Evolutionary conservation across 345 rosid species (phyloP).

Genomic region (Bruguiera parviflora): DNA sequence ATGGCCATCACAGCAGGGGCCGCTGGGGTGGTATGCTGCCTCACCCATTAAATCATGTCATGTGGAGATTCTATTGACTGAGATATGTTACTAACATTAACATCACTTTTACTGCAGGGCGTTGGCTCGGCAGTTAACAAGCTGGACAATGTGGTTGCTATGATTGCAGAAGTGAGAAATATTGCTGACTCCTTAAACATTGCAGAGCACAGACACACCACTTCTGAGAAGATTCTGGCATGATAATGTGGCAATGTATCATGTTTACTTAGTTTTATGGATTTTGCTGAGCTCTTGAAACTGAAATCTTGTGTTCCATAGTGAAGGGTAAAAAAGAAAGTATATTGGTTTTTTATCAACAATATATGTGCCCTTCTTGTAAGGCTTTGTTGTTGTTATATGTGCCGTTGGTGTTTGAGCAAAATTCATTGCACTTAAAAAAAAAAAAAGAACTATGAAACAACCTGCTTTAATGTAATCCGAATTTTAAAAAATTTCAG

Average conservation of each 20-base stretch:
- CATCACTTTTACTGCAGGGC: constrained; percentile 31
- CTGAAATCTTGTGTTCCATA: too few relatives aligned
- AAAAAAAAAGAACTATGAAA: too few relatives aligned
- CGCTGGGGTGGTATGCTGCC: constrained; percentile 52
- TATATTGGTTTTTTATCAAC: too few relatives aligned
- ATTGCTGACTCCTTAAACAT: constrained; percentile 41
- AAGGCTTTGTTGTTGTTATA: too few relatives aligned
- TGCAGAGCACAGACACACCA: constrained; percentile 8
- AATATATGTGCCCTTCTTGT: too few relatives aligned
- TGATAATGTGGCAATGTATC: constrained; percentile 3
- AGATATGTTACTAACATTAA: not conserved
- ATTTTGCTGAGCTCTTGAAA: not conserved
- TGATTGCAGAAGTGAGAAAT: constrained; percentile 60
- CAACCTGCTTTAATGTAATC: too few relatives aligned
- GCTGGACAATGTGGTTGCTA: constrained; percentile 54
- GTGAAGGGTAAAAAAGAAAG: too few relatives aligned
- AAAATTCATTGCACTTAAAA: too few relatives aligned
- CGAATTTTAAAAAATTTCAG: too few relatives aligned
- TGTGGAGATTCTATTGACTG: not conserved
- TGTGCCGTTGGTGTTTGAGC: too few relatives aligned
- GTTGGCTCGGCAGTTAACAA: constrained; percentile 60
- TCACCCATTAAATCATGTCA: not conserved
- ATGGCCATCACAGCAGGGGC: constrained; percentile 67
- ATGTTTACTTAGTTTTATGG: not conserved
- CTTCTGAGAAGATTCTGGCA: constrained; percentile 14